These are phyloP conservation scores for Apostasia ramifera DNA, from an alignment of 106 monocot species.

Conservation along the genomic window DNA sequence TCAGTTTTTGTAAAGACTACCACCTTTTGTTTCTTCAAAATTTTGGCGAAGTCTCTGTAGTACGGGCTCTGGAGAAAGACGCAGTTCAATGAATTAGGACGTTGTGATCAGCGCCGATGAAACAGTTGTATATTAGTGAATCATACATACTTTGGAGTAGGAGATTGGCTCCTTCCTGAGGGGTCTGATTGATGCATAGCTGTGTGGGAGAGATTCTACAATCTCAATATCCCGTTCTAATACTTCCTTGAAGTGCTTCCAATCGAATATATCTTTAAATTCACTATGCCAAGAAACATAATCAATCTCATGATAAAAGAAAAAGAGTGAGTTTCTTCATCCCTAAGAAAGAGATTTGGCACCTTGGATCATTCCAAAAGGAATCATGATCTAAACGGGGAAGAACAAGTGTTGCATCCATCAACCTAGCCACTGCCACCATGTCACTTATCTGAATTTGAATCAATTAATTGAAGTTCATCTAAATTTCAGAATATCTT, in stretches of 20 bases:
- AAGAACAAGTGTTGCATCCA: conserved; percentile 62
- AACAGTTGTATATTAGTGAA: background rate
- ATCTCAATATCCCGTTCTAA: conserved; percentile 51
- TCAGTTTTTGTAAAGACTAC: conserved; percentile 68
- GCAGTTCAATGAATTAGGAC: background rate
- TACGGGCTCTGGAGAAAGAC: conserved; percentile 18
- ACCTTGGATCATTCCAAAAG: conserved; percentile 72
- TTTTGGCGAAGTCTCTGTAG: conserved; percentile 24
- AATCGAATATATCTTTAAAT: conserved; percentile 65
- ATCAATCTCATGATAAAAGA: background rate
- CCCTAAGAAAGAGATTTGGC: background rate
- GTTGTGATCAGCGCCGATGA: background rate
- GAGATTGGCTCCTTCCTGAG: conserved; percentile 35
- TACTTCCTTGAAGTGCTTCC: conserved; percentile 41
- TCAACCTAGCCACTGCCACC: conserved; percentile 44
- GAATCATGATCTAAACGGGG: conserved; percentile 54
- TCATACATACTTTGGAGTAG: conserved; percentile 49
- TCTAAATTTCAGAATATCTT: background rate
- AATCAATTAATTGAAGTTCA: background rate
- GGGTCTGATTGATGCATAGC: conserved; percentile 15
- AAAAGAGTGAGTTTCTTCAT: background rate
- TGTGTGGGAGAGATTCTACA: conserved; percentile 43
- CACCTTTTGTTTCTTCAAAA: conserved; percentile 55
- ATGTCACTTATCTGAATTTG: conserved; percentile 27
- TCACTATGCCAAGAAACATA: conserved; percentile 21